Percentiles rank a stretch among this genome's conserved stretches.
These are phyloP conservation scores for Pestalotiopsis sp. DNA, from an alignment of 2,329 filamentous ascomycete species.

Conservation along the genomic window DNA sequence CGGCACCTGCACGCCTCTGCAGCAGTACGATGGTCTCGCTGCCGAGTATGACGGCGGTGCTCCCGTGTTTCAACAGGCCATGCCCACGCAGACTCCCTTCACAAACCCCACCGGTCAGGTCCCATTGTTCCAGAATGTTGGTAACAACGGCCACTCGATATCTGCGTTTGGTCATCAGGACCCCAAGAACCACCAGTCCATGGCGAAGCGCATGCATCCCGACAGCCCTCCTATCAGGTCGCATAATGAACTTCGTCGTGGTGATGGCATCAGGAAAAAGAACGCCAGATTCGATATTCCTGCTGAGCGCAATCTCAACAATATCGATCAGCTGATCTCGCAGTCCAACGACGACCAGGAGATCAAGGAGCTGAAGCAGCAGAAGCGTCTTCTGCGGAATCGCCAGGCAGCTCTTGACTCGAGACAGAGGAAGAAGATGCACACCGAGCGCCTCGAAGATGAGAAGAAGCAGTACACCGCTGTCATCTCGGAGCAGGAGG, in stretches of 20 bases:
- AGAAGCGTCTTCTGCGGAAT: conserved; percentile 92
- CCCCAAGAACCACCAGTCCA: conserved; percentile 46
- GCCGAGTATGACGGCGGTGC: conserved; percentile 55
- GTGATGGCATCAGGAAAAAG: conserved; percentile 97
- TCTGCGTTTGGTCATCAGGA: conserved; percentile 51
- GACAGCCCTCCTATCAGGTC: conserved; percentile 71
- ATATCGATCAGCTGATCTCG: conserved; percentile 91
- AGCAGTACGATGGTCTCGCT: conserved; percentile 65
- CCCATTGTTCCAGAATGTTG: conserved; percentile 56
- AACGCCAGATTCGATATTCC: conserved; percentile 98
- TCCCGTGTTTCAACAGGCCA: conserved; percentile 54
- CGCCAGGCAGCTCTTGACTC: conserved; percentile 97
- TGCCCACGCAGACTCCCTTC: conserved; percentile 58
- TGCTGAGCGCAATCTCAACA: conserved; percentile 86
- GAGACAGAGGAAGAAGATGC: conserved; percentile 95
- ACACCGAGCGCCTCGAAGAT: conserved; percentile 93
- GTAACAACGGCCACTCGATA: conserved; percentile 49
- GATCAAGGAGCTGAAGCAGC: conserved; percentile 97
- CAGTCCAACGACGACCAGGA: conserved; percentile 88
- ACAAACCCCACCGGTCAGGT: conserved; percentile 50
- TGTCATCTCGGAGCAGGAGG: conserved; percentile 76
- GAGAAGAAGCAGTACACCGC: conserved; percentile 91
- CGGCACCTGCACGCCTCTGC: conserved; percentile 74
- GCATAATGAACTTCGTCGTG: conserved; percentile 75
- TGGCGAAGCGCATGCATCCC: conserved; percentile 63